phyloP scores from a whole-genome alignment of 176 grass and related monocot genomes.

The Zizania latifolia region DNA sequence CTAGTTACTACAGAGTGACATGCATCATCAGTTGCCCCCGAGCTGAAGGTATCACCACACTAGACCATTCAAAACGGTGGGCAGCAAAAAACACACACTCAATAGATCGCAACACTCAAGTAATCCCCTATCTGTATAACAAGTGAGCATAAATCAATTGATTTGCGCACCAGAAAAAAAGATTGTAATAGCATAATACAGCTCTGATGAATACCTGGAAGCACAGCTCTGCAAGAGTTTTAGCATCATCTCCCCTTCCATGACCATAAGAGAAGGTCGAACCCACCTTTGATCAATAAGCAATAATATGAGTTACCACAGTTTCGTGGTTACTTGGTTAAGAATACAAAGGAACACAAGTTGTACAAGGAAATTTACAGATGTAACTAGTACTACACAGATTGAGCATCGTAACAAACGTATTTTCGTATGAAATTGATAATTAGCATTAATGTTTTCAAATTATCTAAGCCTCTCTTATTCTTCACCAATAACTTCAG shows the following conservation, averaged over 20 bases:
- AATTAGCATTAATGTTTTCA: neutral
- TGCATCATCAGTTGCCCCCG: neutral
- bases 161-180: neutral
- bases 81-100: neutral
- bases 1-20: conserved; percentile 5
- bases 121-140: conserved; percentile 68
- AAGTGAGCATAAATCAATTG: neutral
- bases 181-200: neutral
- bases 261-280: conserved; percentile 67
- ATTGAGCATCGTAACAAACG: neutral
- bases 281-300: conserved; percentile 53
- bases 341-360: neutral
- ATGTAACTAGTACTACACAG: too few relatives aligned
- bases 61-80: neutral
- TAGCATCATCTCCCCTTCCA: conserved; percentile 77
- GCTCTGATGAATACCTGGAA: conserved; percentile 56
- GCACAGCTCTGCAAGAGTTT: conserved; percentile 69
- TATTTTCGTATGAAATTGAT: neutral
- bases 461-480: too few relatives aligned
- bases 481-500: too few relatives aligned
- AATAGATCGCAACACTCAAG: conserved; percentile 69
- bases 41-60: neutral
- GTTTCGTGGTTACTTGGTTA: neutral
- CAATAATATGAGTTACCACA: neutral
- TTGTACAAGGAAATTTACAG: too few relatives aligned